Conservation (phyloP, 257 asterid species). For the Solanum verrucosum region DNA sequence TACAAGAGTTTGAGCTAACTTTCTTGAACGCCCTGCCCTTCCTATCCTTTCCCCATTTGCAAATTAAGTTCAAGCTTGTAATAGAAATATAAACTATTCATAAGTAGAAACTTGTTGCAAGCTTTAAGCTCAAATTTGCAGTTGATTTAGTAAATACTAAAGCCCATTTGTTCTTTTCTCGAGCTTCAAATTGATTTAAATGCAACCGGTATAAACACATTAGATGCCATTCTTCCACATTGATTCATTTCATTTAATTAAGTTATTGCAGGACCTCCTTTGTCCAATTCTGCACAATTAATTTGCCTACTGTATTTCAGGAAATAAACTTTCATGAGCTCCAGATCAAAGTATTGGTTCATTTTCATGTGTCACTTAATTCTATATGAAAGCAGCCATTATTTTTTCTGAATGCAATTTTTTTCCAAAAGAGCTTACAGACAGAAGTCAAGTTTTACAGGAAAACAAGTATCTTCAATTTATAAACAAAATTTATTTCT, state of each 20-base stretch:
- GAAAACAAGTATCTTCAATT: background rate
- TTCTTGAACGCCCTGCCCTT: background rate
- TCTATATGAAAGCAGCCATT: background rate
- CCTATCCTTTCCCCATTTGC: background rate
- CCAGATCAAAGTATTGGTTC: background rate
- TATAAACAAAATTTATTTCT: background rate
- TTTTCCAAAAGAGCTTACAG: background rate
- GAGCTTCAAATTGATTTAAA: background rate
- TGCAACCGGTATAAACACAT: background rate
- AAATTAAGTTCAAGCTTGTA: background rate
- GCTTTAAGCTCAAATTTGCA: background rate
- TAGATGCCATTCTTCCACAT: background rate
- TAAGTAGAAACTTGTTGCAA: background rate
- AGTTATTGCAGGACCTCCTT: background rate
- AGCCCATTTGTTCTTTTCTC: background rate
- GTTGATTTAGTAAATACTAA: background rate
- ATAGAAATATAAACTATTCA: background rate
- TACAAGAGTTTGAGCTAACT: background rate
- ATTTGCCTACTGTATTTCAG: background rate
- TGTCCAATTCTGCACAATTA: background rate
- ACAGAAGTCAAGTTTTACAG: background rate
- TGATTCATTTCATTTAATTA: background rate
- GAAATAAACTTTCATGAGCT: background rate
- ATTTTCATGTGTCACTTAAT: background rate
- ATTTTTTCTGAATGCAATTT: background rate